phyloP scores from a whole-genome alignment of 352 stramenopile genomes.

The Pythium dissimile region DNA sequence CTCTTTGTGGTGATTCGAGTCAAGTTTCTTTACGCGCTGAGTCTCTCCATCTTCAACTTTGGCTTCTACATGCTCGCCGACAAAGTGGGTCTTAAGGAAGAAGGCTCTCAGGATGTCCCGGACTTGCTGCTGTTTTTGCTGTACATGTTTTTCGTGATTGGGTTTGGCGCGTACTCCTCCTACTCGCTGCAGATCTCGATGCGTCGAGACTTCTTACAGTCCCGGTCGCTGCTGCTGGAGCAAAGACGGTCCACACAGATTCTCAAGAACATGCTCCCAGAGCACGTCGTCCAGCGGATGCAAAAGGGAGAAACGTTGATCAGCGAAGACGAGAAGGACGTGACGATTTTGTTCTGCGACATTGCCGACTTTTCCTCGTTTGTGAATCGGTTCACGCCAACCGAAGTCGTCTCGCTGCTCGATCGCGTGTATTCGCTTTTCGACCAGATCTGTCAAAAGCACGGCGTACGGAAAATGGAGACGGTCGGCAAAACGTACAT shows the following conservation, averaged over 20 bases:
- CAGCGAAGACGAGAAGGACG: slow-evolving; percentile 84
- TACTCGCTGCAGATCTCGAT: slow-evolving; percentile 86
- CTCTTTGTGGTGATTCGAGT: slow-evolving; percentile 83
- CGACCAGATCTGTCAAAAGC: slow-evolving; percentile 88
- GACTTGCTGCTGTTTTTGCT: slow-evolving; percentile 65
- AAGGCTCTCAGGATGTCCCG: slow-evolving; percentile 26
- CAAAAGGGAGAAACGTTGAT: slow-evolving; percentile 80
- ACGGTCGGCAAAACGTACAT: slow-evolving; percentile 92
- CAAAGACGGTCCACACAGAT: slow-evolving; percentile 79
- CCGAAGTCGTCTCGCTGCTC: slow-evolving; percentile 79
- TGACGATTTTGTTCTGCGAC: slow-evolving; percentile 87
- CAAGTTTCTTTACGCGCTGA: slow-evolving; percentile 79
- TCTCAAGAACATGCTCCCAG: slow-evolving; percentile 82
- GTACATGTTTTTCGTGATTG: slow-evolving; percentile 76
- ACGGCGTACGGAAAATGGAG: slow-evolving; percentile 92
- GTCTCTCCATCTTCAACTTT: slow-evolving; percentile 77
- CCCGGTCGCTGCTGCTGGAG: slow-evolving; percentile 69
- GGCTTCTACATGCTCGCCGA: slow-evolving; percentile 72
- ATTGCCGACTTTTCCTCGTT: slow-evolving; percentile 81
- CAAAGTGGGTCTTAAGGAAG: slow-evolving; percentile 38
- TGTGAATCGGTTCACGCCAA: slow-evolving; percentile 72
- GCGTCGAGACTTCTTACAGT: slow-evolving; percentile 79
- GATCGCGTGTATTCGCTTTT: slow-evolving; percentile 92
- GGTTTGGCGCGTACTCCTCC: slow-evolving; percentile 67
- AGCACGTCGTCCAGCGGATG: slow-evolving; percentile 84